Percentiles rank a stretch among this genome's conserved stretches.
Evolutionary conservation across 2,329 filamentous ascomycete species (phyloP).

Genomic region (Chrysoporthe puriensis): DNA sequence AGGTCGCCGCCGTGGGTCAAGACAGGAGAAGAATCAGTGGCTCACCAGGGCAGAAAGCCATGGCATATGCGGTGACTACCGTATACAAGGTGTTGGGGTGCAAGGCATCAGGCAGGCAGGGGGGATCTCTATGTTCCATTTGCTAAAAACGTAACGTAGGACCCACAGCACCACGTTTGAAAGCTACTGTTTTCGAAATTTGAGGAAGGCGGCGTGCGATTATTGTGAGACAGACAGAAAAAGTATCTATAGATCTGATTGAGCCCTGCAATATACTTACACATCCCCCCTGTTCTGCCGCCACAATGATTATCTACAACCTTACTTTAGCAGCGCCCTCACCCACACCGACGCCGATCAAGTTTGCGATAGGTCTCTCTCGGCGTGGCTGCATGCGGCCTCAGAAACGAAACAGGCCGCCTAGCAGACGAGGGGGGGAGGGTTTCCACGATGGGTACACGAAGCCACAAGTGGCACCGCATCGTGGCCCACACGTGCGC

Average conservation of each 20-base stretch:
- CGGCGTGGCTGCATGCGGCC: not conserved
- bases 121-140: not conserved
- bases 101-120: not conserved
- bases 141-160: not conserved
- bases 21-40: not conserved
- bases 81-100: not conserved
- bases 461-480: constrained; percentile 12
- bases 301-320: not conserved
- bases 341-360: not conserved
- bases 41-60: not conserved
- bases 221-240: not conserved
- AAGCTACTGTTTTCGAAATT: not conserved
- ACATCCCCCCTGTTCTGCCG: not conserved
- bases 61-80: not conserved
- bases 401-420: not conserved
- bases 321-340: not conserved
- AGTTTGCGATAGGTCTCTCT: not conserved
- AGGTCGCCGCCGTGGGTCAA: not conserved
- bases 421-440: not conserved
- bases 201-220: constrained; percentile 6
- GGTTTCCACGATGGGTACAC: not conserved
- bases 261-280: not conserved
- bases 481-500: not conserved
- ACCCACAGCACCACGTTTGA: constrained; percentile 11
- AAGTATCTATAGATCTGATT: not conserved